Evolutionary conservation across 768 basidiomycete species (phyloP), one percentile per base, ranked within the genome.

Genomic region (Suillus variegatus): DNA sequence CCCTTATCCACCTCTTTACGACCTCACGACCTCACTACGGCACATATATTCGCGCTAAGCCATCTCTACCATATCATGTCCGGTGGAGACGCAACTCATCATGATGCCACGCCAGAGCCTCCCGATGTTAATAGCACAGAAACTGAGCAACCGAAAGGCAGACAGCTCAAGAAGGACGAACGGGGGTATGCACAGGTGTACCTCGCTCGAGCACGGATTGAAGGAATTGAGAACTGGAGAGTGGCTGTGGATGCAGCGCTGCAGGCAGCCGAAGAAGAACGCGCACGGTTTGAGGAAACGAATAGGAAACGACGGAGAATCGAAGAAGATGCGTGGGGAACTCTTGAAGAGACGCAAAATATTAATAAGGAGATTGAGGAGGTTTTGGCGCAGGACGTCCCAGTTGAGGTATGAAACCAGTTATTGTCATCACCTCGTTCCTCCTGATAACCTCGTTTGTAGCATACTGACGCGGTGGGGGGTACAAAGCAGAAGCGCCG

Each of bases 171-270:
- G 25, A 41, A 58, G 22, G 58, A 60, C 18, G 41, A 43, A 20
- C 18, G 41, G 18, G 58, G 18, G 12, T 20, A 43, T 60, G 8
- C 25, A 60, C 58, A 60, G 28, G 18, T 43, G 18, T 32, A 32
- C 41, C 58, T 60, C 41, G 58, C 58, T 20, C 58, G 58, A 20
- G 41, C 58, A 13, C 58, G 58, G 20, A 43, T 60, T 32, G 58
- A 60, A 18, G 58, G 58, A 2, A 60, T 60, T 60, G 58, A 60
- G 41, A 60, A 43, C 6, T 60, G 58, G 58, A 60, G 58, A 44
- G 12, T 18, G 58, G 58, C 58, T 18, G 58, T 60, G 10, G 58
- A 60, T 7, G 41, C 43, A 60, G 58, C 58, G 58, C 58, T 60
- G 41, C 58, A 41, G 58, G 58, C 41, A 60, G 58, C 58, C 41